Conservation (phyloP, 164 flowering plant genomes). For the Macadamia integrifolia region DNA sequence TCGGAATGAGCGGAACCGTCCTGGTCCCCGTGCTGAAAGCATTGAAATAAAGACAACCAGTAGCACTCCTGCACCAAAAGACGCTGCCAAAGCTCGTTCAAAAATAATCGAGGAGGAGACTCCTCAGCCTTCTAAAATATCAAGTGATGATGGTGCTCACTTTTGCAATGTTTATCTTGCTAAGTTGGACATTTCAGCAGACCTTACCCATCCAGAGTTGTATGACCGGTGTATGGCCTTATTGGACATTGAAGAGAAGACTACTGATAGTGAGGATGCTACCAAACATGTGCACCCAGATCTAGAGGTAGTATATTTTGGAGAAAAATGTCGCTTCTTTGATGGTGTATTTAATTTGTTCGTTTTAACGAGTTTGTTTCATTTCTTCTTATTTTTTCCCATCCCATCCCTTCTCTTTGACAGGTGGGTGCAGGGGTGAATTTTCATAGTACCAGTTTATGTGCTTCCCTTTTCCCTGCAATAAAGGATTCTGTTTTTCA, state of each 20-base stretch:
- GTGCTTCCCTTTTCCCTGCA: constrained; percentile 33
- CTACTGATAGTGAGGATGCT: constrained; percentile 23
- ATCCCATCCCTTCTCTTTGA: constrained; percentile 1
- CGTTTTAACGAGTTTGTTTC: background rate
- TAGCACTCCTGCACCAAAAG: constrained; percentile 19
- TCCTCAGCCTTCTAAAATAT: constrained; percentile 21
- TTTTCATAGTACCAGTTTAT: constrained; percentile 9
- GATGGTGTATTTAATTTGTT: background rate
- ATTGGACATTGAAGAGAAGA: constrained; percentile 21
- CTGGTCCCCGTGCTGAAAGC: constrained; percentile 29
- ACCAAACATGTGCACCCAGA: constrained; percentile 21
- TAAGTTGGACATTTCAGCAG: constrained; percentile 72
- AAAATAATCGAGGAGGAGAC: constrained; percentile 21
- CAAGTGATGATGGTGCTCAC: constrained; percentile 19
- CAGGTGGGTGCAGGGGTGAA: constrained; percentile 32
- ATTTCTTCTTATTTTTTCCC: background rate
- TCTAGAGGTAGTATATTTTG: constrained; percentile 22
- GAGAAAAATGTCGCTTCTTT: background rate
- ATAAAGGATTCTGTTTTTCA: constrained; percentile 41
- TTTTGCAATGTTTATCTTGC: constrained; percentile 49
- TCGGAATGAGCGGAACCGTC: constrained; percentile 28
- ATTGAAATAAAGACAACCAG: constrained; percentile 27
- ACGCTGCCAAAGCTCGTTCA: constrained; percentile 18
- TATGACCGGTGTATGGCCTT: constrained; percentile 42
- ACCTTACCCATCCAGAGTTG: constrained; percentile 52